Evolutionary conservation across 768 basidiomycete genomes (phyloP), one percentile per base, ranked within the genome.

Genomic region (Lentinula detonsa): DNA sequence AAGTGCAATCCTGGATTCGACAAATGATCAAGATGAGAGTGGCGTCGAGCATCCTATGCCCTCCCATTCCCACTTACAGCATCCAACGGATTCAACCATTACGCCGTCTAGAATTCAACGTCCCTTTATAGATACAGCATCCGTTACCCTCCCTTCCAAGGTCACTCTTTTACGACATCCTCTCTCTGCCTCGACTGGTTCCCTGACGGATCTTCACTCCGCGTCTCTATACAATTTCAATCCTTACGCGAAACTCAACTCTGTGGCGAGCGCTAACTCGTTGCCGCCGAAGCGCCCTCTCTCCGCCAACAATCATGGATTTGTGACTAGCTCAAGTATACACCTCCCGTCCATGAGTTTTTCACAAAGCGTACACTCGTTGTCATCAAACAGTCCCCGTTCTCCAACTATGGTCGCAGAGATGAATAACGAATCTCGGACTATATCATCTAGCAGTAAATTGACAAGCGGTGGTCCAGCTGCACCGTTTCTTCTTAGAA

Each of bases 401-500:
- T 48, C 46, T 6, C 21, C 21, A 6, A 39, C 21, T 18, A 3
- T 23, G 13, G 18, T n/a, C 33, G 13, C 28, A 50, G 34, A 21
- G 5, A 33, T 11, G 21, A 18, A n/a, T 18, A 11, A 23, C 8
- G 34, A 18, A 18, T 37, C 53, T 40, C 7, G 18, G 10, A 21
- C 35, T 9, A 40, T 16, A 13, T n/a, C 53, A 5, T 21, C 34
- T 39, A n/a, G 10, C 10, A n/a, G 7, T 33, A 13, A 35, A 10
- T 52, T n/a, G 16, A 16, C 23, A 31, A 23, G 5, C 28, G 10
- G 33, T 23, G 15, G 35, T 39, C 5, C 53, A 21, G 37, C 53
- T 21, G 60, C 69, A 16, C 72, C 73, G 5, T 73, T 76, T 39
- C 61, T 81, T 58, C 66, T 78, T 37, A 68, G 73, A 35, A 73